Evolutionary conservation across 1,284 basidiomycete genomes (phyloP), one percentile per base, ranked within the genome.

Genomic region (Stereum hirsutum): DNA sequence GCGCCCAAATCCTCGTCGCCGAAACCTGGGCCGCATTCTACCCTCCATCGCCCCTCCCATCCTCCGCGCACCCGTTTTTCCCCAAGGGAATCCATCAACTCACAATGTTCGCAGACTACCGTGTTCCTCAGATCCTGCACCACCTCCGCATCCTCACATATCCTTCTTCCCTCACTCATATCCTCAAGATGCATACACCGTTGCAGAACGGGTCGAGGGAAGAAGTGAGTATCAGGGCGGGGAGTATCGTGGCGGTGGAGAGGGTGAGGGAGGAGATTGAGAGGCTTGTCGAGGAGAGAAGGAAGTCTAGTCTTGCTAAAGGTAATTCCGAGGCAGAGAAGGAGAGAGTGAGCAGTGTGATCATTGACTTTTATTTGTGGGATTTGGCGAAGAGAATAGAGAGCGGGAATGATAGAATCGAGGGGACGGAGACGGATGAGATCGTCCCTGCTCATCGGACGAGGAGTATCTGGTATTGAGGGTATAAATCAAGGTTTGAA

Each of bases 101-200:
- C 8, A 89, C 87, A 12, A 90, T 89, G 88, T 90, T 90, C 58
- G 85, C 88, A 4, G 88, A 90, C 63, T 90, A 90, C 59, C 78
- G 87, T 34, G 83, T 90, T 6, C 88, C 87, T 3, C 88, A 90
- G 57, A 85, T 90, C 46, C 63, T 90, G 23, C 82, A 89, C 59
- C 86, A 88, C 54, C 70, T 90, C 14, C 66, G 72, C 31, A 81
- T 89, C 49, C 66, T 90, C 39, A 58, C 66, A 1, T 90, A 90
- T 60, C 76, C 85, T 2, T 59, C 69, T 0, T 56, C 68, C 4
- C 69, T 90, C 37, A 54, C 72, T 8, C 56, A 62, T 12, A 63
- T 67, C 23, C 68, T 90, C 26, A 54, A 57, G 5, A 49, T 62
- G 6, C 67, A 69, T 4, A 57, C 59, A 5, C 48, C 62, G 27